phyloP scores from a whole-genome alignment of 495 filamentous ascomycete genomes.

The Hypoxylon cercidicola region DNA sequence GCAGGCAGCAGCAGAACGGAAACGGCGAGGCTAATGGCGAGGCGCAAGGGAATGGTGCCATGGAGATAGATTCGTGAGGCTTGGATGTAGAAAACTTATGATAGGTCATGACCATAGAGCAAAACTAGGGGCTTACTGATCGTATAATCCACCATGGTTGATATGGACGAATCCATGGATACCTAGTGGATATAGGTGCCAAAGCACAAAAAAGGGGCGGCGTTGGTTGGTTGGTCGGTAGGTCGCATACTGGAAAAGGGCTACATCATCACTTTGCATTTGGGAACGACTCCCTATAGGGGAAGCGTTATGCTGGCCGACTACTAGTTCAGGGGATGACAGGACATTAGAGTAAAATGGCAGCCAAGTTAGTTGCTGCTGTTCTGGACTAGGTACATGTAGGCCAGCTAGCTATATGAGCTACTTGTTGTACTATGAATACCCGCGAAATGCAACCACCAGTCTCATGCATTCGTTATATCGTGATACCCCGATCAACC shows the following conservation, averaged over 20 bases:
- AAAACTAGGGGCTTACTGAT: not conserved
- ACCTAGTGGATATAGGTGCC: not conserved
- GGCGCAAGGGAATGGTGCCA: slow-evolving; percentile 41
- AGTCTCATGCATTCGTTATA: too few relatives aligned
- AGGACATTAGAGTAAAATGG: not conserved
- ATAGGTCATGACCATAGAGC: not conserved
- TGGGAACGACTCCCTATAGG: slow-evolving; percentile 3
- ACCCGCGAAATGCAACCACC: too few relatives aligned
- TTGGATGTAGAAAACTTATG: too few relatives aligned
- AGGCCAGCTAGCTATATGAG: too few relatives aligned
- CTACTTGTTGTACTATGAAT: too few relatives aligned
- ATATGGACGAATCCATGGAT: not conserved
- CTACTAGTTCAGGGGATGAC: not conserved
- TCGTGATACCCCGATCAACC: too few relatives aligned
- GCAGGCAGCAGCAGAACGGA: not conserved
- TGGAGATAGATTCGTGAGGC: slow-evolving; percentile 52
- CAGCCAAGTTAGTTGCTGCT: not conserved
- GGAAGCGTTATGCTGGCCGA: not conserved
- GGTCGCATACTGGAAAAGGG: slow-evolving; percentile 23
- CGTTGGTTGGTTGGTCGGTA: slow-evolving; percentile 13
- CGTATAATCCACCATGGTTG: not conserved
- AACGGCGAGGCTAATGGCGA: slow-evolving; percentile 20
- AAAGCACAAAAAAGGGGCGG: slow-evolving; percentile 24
- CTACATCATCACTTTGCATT: not conserved
- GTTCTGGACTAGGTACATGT: not conserved